phyloP scores from a whole-genome alignment of 2,329 filamentous ascomycete species.

The Torrubiella hemipterigena region DNA sequence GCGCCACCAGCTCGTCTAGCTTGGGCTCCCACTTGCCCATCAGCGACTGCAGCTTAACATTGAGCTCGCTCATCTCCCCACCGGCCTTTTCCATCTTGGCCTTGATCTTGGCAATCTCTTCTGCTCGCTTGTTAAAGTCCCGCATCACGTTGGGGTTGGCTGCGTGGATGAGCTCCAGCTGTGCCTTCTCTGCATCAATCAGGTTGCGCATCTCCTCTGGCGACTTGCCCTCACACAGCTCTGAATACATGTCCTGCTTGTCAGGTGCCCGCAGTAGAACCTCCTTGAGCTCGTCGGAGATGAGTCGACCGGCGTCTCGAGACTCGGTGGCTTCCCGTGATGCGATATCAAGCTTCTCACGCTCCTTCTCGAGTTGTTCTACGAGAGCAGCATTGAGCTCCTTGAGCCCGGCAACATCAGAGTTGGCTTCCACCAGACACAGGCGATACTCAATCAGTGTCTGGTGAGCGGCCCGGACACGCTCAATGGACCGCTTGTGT shows the following conservation, averaged over 20 bases:
- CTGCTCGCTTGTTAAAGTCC: constrained; percentile 63
- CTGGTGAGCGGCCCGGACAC: constrained; percentile 49
- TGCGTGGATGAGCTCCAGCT: constrained; percentile 68
- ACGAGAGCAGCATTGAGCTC: constrained; percentile 50
- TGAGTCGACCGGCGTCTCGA: constrained; percentile 18
- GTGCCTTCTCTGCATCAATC: constrained; percentile 60
- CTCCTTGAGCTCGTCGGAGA: constrained; percentile 23
- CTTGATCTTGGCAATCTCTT: constrained; percentile 55
- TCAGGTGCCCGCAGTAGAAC: constrained; percentile 26
- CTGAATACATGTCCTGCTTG: constrained; percentile 26
- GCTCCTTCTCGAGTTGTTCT: constrained; percentile 34
- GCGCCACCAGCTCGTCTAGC: constrained; percentile 63
- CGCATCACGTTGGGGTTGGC: constrained; percentile 64
- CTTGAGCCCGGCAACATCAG: constrained; percentile 61
- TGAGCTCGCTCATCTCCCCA: constrained; percentile 40
- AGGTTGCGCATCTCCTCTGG: constrained; percentile 58
- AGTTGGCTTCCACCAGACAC: constrained; percentile 65
- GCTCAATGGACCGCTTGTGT: constrained; percentile 47
- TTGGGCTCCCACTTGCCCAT: constrained; percentile 70
- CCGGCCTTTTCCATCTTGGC: constrained; percentile 42
- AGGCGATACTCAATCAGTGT: constrained; percentile 59
- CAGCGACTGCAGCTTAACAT: constrained; percentile 49
- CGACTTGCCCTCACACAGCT: constrained; percentile 35
- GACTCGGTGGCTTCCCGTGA: constrained; percentile 24
- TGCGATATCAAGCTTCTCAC: constrained; percentile 23